phyloP scores from a whole-genome alignment of 257 asterid genomes.

The Solanum okadae region DNA sequence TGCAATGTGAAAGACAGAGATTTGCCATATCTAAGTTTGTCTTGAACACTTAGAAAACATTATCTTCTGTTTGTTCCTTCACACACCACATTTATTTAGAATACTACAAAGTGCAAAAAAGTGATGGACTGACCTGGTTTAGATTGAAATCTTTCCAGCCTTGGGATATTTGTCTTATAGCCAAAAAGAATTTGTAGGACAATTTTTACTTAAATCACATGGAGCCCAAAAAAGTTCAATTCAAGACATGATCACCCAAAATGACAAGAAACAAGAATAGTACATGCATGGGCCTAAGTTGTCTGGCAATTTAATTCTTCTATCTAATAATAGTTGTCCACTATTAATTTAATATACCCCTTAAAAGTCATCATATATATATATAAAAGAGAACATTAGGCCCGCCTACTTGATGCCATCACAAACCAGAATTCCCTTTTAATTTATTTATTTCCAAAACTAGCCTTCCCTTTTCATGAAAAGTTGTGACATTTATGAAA shows the following conservation, averaged over 20 bases:
- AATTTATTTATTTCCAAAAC: no score
- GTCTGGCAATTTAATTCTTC: background rate
- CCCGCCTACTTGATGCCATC: no score
- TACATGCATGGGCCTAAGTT: constrained; percentile 5
- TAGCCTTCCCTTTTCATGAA: no score
- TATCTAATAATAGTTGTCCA: no score
- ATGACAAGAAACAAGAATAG: constrained; percentile 22
- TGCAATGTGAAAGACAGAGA: background rate
- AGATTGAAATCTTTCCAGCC: constrained; percentile 9
- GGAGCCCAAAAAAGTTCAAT: constrained; percentile 27
- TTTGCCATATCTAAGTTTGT: background rate
- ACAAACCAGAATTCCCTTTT: no score
- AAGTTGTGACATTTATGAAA: no score
- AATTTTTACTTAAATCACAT: constrained; percentile 6
- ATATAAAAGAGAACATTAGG: no score
- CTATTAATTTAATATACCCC: no score
- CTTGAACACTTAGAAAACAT: background rate
- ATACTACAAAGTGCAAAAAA: background rate
- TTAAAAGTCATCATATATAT: no score
- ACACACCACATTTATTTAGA: background rate
- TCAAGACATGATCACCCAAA: constrained; percentile 8
- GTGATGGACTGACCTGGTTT: background rate
- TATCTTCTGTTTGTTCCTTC: background rate
- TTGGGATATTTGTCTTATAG: constrained; percentile 10
- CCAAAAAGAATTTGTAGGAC: background rate